These are phyloP conservation scores for Vaccinium darrowii DNA, from an alignment of 148 eudicot species.

Conservation along the genomic window DNA sequence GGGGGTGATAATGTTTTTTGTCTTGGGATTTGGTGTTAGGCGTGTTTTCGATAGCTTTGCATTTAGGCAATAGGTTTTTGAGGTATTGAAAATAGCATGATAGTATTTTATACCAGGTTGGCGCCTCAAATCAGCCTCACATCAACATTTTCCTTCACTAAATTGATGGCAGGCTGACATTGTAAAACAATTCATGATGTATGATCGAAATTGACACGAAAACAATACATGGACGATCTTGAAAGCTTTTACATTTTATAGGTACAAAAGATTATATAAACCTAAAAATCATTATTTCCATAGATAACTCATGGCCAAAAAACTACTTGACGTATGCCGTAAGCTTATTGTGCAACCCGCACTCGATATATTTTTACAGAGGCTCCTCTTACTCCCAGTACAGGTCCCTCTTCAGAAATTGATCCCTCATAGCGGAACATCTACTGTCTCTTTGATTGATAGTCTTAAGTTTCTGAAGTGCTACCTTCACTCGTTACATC, in stretches of 20 bases:
- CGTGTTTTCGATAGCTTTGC: not conserved
- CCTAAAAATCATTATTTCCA: not conserved
- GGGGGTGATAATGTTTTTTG: not conserved
- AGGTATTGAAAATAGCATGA: not conserved
- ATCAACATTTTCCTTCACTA: not conserved
- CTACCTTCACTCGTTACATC: not conserved
- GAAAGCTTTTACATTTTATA: not conserved
- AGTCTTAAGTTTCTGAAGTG: not conserved
- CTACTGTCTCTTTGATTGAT: not conserved
- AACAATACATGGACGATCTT: not conserved
- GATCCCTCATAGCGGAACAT: not conserved
- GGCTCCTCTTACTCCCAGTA: not conserved
- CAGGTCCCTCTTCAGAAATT: not conserved
- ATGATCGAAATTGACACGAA: not conserved
- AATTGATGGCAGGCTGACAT: not conserved
- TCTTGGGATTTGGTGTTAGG: not conserved
- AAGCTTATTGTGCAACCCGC: not conserved
- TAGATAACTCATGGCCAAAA: not conserved
- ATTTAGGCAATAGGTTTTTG: not conserved
- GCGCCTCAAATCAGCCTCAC: not conserved
- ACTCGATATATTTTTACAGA: not conserved
- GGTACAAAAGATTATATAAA: not conserved
- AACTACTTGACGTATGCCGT: not conserved
- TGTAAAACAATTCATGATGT: not conserved
- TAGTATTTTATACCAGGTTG: not conserved